Conservation (phyloP, 192 early-diverging fungal species). For the Backusella westeae region DNA sequence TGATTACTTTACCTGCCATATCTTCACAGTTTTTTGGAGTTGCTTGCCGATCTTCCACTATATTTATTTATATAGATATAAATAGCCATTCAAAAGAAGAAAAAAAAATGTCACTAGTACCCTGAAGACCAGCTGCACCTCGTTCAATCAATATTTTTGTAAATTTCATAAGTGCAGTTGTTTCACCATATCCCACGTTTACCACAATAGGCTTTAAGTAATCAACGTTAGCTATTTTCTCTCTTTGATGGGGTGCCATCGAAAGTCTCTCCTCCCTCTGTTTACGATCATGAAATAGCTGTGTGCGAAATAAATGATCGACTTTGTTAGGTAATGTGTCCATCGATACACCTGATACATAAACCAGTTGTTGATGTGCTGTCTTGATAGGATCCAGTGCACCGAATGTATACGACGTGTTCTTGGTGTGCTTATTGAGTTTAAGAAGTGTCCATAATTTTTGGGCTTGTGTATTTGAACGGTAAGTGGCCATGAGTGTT, state of each 20-base stretch:
- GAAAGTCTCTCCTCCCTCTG: conserved; percentile 88
- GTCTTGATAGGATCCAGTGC: conserved; percentile 86
- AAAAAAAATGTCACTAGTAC: conserved; percentile 6
- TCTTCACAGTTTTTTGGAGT: conserved; percentile 98
- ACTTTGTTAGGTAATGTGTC: conserved; percentile 98
- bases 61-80: neutral
- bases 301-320: conserved; percentile 95
- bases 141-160: conserved; percentile 97
- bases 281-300: conserved; percentile 96
- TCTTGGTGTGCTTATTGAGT: conserved; percentile 71
- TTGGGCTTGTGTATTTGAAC: conserved; percentile 87
- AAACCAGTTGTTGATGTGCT: conserved; percentile 94
- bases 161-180: conserved; percentile 94
- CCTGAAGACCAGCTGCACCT: conserved; percentile 92
- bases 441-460: conserved; percentile 88
- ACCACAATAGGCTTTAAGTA: conserved; percentile 94
- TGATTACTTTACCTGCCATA: conserved; percentile 97
- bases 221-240: conserved; percentile 67
- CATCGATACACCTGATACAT: conserved; percentile 97
- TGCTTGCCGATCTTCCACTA: conserved; percentile 85
- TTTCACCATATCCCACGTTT: conserved; percentile 96
- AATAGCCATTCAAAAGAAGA: neutral
- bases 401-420: conserved; percentile 90
- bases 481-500: conserved; percentile 65
- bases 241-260: conserved; percentile 62